Conservation (phyloP, 495 filamentous ascomycete species). For the Xylaria sp. region DNA sequence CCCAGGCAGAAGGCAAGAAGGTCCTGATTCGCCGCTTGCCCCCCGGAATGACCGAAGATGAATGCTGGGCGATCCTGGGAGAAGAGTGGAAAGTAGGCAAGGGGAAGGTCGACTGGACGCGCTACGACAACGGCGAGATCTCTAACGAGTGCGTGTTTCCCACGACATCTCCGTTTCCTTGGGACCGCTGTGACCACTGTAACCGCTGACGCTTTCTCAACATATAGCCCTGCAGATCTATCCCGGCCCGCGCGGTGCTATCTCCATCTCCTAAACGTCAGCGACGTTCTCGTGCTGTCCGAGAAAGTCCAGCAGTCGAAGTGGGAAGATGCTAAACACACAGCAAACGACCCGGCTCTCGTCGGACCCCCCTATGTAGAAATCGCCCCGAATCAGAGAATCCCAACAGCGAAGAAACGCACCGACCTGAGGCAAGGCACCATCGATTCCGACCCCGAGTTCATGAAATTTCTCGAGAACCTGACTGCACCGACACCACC, state of each 20-base stretch:
- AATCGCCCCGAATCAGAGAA: constrained; percentile 80
- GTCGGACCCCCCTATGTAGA: constrained; percentile 79
- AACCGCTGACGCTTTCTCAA: constrained; percentile 3
- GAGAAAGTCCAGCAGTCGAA: constrained; percentile 67
- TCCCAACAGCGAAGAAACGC: constrained; percentile 71
- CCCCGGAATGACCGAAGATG: constrained; percentile 80
- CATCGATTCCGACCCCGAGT: constrained; percentile 94
- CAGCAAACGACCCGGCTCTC: constrained; percentile 69
- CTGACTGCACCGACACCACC: constrained; percentile 75
- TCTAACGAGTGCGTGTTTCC: constrained; percentile 77
- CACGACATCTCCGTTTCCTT: not conserved
- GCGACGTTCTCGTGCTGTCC: constrained; percentile 65
- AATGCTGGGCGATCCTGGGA: constrained; percentile 77
- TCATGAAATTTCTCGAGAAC: constrained; percentile 88
- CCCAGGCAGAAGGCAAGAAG: constrained; percentile 73
- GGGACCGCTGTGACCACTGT: not conserved
- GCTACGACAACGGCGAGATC: constrained; percentile 80
- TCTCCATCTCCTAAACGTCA: constrained; percentile 70
- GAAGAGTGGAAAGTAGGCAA: constrained; percentile 80
- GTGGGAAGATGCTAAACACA: constrained; percentile 78
- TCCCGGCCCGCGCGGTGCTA: constrained; percentile 81
- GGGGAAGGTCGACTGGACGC: constrained; percentile 83
- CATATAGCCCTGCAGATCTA: constrained; percentile 72
- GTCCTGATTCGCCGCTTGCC: constrained; percentile 85
- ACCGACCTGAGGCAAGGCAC: constrained; percentile 88